Evolutionary conservation across 1,139 yeast species (phyloP).

Genomic region (Pichia sp.): DNA sequence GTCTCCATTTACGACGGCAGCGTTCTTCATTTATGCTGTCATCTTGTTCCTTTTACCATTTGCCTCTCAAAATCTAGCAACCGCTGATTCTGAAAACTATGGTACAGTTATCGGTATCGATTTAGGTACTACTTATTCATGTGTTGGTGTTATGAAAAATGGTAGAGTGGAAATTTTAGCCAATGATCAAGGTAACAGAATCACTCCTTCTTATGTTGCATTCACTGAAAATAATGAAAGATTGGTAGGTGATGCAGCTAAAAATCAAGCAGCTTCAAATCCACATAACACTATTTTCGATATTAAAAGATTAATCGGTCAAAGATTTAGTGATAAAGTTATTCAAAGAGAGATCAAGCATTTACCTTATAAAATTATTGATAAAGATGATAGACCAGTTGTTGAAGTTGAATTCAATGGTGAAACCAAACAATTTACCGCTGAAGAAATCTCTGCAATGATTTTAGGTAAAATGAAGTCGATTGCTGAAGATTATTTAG

Average conservation of each 20-base stretch:
- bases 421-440: slow-evolving; percentile 58
- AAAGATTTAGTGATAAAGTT: slow-evolving; percentile 62
- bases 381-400: slow-evolving; percentile 71
- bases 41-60: slow-evolving; percentile 56
- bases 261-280: slow-evolving; percentile 84
- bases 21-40: slow-evolving; percentile 41
- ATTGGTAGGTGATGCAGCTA: slow-evolving; percentile 90
- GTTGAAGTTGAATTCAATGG: slow-evolving; percentile 65
- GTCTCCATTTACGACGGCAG: slow-evolving; percentile 11
- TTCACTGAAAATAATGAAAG: slow-evolving; percentile 68
- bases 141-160: slow-evolving; percentile 90
- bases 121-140: slow-evolving; percentile 86
- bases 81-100: slow-evolving; percentile 47
- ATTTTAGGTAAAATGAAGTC: slow-evolving; percentile 86
- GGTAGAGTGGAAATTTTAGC: slow-evolving; percentile 91
- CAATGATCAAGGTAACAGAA: slow-evolving; percentile 93
- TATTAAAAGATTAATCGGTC: slow-evolving; percentile 81
- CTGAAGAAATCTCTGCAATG: slow-evolving; percentile 92
- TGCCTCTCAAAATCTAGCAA: slow-evolving; percentile 31
- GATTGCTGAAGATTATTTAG: slow-evolving; percentile 87
- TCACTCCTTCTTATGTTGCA: slow-evolving; percentile 87
- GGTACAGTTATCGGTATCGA: slow-evolving; percentile 84
- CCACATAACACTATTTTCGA: slow-evolving; percentile 77
- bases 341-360: slow-evolving; percentile 81
- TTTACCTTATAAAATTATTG: slow-evolving; percentile 64